These are phyloP conservation scores for Ciborinia camelliae DNA, from an alignment of 2,329 filamentous ascomycete genomes.

Conservation along the genomic window DNA sequence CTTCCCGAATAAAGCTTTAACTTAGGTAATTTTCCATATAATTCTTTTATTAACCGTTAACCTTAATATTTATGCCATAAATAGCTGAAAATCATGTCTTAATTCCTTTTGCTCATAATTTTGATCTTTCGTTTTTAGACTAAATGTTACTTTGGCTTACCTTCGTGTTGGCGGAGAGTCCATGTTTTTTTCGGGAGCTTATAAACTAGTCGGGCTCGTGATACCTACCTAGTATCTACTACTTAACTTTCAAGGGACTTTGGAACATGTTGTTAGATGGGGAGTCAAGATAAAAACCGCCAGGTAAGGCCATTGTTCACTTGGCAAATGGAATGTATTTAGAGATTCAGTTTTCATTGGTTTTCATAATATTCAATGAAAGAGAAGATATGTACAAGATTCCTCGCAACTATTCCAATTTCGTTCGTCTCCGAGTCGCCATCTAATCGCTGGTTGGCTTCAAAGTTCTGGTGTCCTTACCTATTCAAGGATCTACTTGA, in stretches of 20 bases:
- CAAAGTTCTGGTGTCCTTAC: neutral
- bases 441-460: neutral
- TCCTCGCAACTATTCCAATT: neutral
- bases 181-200: neutral
- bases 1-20: too few species aligned
- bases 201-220: too few species aligned
- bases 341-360: neutral
- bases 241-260: neutral
- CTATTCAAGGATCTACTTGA: constrained; percentile 14
- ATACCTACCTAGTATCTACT: too few species aligned
- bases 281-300: too few species aligned
- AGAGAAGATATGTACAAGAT: neutral
- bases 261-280: neutral
- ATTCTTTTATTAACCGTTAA: too few species aligned
- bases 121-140: too few species aligned
- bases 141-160: neutral
- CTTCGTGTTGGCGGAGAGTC: too few species aligned
- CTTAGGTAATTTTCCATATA: too few species aligned
- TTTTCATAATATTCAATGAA: neutral
- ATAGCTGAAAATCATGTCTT: neutral
- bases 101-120: too few species aligned
- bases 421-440: too few species aligned
- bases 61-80: neutral
- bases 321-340: neutral
- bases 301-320: neutral